Evolutionary conservation across 1,284 basidiomycete species (phyloP).

Genomic region (Heterobasidion irregulare): DNA sequence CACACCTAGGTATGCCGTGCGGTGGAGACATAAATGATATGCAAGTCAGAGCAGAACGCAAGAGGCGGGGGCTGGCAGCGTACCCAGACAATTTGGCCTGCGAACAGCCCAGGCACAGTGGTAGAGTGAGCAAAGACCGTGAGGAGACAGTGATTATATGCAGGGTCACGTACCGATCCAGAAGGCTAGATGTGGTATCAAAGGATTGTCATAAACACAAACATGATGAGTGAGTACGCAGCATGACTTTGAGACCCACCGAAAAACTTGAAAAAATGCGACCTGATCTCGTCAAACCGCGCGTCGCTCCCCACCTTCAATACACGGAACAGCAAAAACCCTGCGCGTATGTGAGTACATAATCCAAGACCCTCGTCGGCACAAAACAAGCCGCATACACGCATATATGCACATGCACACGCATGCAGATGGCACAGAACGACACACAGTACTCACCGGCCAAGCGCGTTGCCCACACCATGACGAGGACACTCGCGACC

Average conservation of each 20-base stretch:
- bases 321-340: slow-evolving; percentile 60
- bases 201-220: slow-evolving; percentile 10
- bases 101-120: not conserved
- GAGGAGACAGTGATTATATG: not conserved
- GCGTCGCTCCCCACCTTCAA: slow-evolving; percentile 58
- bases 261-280: slow-evolving; percentile 60
- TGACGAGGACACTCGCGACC: slow-evolving; percentile 47
- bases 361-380: not conserved
- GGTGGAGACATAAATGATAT: no score
- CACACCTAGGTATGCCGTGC: slow-evolving; percentile 36
- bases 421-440: not conserved
- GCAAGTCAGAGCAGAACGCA: not conserved
- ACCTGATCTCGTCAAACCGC: slow-evolving; percentile 60
- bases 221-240: not conserved
- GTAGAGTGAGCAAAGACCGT: not conserved
- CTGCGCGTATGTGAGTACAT: slow-evolving; percentile 18
- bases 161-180: slow-evolving; percentile 35
- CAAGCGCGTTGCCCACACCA: slow-evolving; percentile 56
- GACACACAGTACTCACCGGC: slow-evolving; percentile 25
- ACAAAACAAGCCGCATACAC: no score
- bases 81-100: slow-evolving; percentile 51
- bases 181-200: slow-evolving; percentile 22
- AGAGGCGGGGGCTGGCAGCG: not conserved
- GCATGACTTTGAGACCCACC: slow-evolving; percentile 24
- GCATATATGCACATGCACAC: no score